These are phyloP conservation scores for Pseudonitzschia multiseries DNA, from an alignment of 108 stramenopile species.

Conservation along the genomic window DNA sequence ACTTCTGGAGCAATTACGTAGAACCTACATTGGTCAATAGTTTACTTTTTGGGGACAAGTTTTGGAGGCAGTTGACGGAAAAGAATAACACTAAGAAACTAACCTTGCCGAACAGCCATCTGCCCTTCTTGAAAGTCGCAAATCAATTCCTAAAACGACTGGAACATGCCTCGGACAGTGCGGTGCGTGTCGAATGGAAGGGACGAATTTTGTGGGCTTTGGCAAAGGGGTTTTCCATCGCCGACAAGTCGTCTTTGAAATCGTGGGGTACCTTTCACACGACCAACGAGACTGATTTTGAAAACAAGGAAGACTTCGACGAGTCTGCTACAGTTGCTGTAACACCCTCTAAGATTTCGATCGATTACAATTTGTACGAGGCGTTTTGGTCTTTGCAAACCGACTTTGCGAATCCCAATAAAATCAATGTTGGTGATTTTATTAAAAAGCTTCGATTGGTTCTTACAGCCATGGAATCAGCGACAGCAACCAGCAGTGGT, in stretches of 20 bases:
- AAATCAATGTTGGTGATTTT: conserved; percentile 49
- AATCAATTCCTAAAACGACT: conserved; percentile 54
- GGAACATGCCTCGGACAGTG: conserved; percentile 19
- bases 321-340: neutral
- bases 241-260: conserved; percentile 73
- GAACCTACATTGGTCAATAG: conserved; percentile 28
- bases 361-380: conserved; percentile 63
- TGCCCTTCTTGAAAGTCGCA: conserved; percentile 58
- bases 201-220: conserved; percentile 62
- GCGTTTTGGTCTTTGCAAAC: conserved; percentile 81
- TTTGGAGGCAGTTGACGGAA: conserved; percentile 31
- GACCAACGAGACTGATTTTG: conserved; percentile 29
- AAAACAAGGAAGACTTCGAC: conserved; percentile 23
- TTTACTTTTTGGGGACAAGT: conserved; percentile 31
- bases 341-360: neutral
- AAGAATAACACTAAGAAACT: conserved; percentile 20
- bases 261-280: conserved; percentile 66
- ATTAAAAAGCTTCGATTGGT: conserved; percentile 44
- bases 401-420: conserved; percentile 69
- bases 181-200: conserved; percentile 46
- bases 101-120: conserved; percentile 28
- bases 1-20: conserved; percentile 47
- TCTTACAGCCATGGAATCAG: conserved; percentile 61
- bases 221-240: conserved; percentile 63
- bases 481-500: conserved; percentile 3